Base-by-base conservation (phyloP, 164 flowering plant species). In the Stephania cephalantha region DNA sequence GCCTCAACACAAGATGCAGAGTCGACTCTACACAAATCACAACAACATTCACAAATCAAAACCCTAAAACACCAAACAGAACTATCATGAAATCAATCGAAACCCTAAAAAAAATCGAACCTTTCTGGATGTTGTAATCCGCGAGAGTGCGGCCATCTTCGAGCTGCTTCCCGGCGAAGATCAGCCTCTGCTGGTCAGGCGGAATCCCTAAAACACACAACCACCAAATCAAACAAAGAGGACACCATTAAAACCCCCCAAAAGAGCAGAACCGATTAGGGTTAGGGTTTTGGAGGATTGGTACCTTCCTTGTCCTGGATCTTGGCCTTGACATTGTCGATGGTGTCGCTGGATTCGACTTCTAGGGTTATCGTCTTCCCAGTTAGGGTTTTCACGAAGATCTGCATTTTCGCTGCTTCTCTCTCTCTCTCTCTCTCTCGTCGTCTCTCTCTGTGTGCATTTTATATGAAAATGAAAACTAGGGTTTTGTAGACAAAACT, bases 381-480 rank as follows among this genome's bases (percentile, higher is more conserved):
- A 52, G 90, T 89, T 18, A 89, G 86, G 87, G 90, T 89, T 78
- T 88, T 89, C 83, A 88, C 90, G 87, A 88, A 89, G 84, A 89
- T 89, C 88, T 89, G 90, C 93, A 89, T 89, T 81, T 77, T 82
- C 61, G 86, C 83, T 0, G 25, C 84, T 64, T 12, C 31, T 20
- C 31, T 64, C 68, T 9, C 9, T 7, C 68, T 9, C 9, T 7
- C 68, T 25, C 63, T 55, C 63, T 55, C 18, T 55, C 63, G 17
- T 13, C 15, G 55, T 50, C 55, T 50, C 55, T 13, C 15, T 13
- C 15, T 9, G 55, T 9, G 55, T 13, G 10, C 15, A 1, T 9
- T 9, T 9, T 9, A 50, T 9, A 50, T 2, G 6, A 6, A 25
- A 25, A 25, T 25, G 15, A 8, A 64, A 25, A 88, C 85, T 42